Percentiles rank a stretch among this genome's conserved stretches.
These are phyloP conservation scores for Trypanosoma melophagium DNA, from an alignment of 208 protist species.

Conservation along the genomic window DNA sequence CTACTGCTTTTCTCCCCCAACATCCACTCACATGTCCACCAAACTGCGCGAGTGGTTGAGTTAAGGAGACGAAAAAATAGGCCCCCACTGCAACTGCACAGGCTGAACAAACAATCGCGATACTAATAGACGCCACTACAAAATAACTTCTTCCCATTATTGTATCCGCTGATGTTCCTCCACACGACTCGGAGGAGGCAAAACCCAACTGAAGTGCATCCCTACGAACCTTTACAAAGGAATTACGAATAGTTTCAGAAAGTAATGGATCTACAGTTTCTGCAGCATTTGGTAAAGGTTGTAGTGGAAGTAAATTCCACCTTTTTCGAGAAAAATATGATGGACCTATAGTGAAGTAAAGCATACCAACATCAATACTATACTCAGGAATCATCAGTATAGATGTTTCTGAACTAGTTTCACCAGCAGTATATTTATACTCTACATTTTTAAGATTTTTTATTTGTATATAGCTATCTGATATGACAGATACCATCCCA, in stretches of 20 bases:
- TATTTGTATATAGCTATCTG: not conserved
- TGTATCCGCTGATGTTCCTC: conserved; percentile 11
- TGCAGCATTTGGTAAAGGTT: not conserved
- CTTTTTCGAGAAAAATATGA: conserved; percentile 26
- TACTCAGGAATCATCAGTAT: conserved; percentile 45
- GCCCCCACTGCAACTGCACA: conserved; percentile 18
- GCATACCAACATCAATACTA: conserved; percentile 37
- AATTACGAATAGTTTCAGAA: conserved; percentile 10
- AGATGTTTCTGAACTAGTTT: not conserved
- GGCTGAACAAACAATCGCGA: conserved; percentile 32
- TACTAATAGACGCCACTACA: conserved; percentile 22
- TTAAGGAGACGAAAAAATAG: conserved; percentile 31
- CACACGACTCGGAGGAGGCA: conserved; percentile 37
- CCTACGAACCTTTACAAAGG: conserved; percentile 23
- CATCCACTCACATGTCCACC: conserved; percentile 3
- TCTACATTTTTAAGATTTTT: conserved; percentile 9
- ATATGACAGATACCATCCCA: not conserved
- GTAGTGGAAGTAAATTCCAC: conserved; percentile 20
- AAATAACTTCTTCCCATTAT: conserved; percentile 18
- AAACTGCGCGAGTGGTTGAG: conserved; percentile 13
- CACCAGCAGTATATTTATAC: not conserved
- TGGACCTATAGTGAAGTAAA: conserved; percentile 30
- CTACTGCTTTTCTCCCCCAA: conserved; percentile 6
- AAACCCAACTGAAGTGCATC: conserved; percentile 54
- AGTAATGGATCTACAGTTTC: conserved; percentile 1